A percentile compares a stretch with the other conserved stretches of the same genome.
Conservation (phyloP, 1,139 yeast genomes). For the Candida glucosophila region DNA sequence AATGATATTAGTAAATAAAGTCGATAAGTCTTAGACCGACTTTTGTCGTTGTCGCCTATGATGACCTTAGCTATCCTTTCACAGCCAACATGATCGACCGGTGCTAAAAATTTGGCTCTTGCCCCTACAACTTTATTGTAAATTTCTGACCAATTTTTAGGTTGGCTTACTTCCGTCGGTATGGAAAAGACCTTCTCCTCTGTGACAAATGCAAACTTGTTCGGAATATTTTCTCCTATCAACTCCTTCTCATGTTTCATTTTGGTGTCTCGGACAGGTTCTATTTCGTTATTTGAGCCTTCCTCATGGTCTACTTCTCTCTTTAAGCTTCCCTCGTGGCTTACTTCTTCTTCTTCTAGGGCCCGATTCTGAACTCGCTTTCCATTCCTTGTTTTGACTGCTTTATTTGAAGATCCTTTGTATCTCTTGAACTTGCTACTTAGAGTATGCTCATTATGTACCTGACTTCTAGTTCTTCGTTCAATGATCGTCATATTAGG, state of each 20-base stretch:
- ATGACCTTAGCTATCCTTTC: constrained; percentile 57
- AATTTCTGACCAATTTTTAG: constrained; percentile 44
- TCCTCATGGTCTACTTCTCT: no score
- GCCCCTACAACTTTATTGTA: constrained; percentile 57
- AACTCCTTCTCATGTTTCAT: constrained; percentile 7
- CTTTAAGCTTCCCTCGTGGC: no score
- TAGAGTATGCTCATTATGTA: no score
- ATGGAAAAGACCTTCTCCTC: constrained; percentile 2
- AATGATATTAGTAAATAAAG: constrained; percentile 71
- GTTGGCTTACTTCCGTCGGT: constrained; percentile 12
- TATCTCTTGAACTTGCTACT: no score
- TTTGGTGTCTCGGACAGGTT: constrained; percentile 1
- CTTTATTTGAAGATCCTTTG: no score
- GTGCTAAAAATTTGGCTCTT: constrained; percentile 59
- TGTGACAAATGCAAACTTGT: constrained; percentile 9
- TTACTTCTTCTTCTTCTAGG: no score
- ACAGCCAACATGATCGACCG: constrained; percentile 89
- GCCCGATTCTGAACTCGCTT: no score
- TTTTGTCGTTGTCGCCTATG: constrained; percentile 16
- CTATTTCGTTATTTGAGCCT: not conserved
- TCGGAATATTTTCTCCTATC: constrained; percentile 7
- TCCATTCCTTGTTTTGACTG: no score
- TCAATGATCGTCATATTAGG: no score
- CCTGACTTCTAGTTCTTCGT: no score
- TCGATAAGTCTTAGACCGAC: constrained; percentile 40